Percentiles rank a stretch among this genome's conserved stretches.
Conservation (phyloP, 345 rosid species). For the Isatis tinctoria region DNA sequence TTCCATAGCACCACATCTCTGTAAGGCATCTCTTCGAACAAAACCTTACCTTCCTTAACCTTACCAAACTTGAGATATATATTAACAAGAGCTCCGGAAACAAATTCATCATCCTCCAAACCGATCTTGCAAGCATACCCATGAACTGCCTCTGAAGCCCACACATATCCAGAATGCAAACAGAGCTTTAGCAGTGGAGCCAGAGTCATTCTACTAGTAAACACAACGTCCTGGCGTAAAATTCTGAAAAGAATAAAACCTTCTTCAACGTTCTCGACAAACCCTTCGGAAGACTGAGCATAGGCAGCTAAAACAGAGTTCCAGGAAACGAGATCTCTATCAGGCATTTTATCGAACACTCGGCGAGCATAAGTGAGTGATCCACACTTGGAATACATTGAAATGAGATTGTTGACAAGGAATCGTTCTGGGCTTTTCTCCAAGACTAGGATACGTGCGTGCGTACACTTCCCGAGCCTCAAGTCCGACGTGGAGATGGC, state of each 20-base stretch:
- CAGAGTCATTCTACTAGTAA: slow-evolving; percentile 43
- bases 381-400: slow-evolving; percentile 50
- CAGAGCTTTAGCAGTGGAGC: slow-evolving; percentile 52
- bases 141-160: slow-evolving; percentile 48
- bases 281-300: slow-evolving; percentile 34
- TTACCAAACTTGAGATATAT: slow-evolving; percentile 47
- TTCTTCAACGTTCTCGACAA: slow-evolving; percentile 25
- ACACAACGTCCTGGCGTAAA: slow-evolving; percentile 33
- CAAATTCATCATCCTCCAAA: slow-evolving; percentile 43
- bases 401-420: slow-evolving; percentile 48
- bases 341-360: slow-evolving; percentile 49
- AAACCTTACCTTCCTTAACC: slow-evolving; percentile 40
- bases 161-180: slow-evolving; percentile 43
- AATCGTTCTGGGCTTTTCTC: slow-evolving; percentile 41
- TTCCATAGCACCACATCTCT: slow-evolving; percentile 62
- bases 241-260: slow-evolving; percentile 41
- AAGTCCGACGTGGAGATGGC: slow-evolving; percentile 47
- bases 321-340: slow-evolving; percentile 54
- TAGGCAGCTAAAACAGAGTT: slow-evolving; percentile 54
- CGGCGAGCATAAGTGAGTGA: slow-evolving; percentile 45
- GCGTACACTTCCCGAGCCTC: slow-evolving; percentile 44
- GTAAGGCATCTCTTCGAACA: slow-evolving; percentile 44
- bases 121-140: slow-evolving; percentile 57
- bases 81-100: slow-evolving; percentile 50
- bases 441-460: slow-evolving; percentile 40